These are phyloP conservation scores for Puccinia horiana DNA, from an alignment of 1,284 basidiomycete species.

Conservation along the genomic window DNA sequence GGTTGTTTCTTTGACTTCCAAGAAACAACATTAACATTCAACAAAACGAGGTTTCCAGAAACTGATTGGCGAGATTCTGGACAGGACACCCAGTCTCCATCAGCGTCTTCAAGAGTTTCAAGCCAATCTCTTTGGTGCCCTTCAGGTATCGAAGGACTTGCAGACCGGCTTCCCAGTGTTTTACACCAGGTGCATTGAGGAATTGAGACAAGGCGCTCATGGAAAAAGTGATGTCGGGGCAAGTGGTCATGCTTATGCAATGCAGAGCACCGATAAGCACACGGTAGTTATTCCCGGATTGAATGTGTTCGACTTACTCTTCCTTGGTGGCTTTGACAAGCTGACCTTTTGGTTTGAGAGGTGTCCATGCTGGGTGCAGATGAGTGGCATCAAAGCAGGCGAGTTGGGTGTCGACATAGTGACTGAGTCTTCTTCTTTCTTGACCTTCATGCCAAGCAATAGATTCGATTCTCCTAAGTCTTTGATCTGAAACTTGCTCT, in stretches of 20 bases:
- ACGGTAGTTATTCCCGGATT: neutral
- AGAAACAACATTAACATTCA: too few species aligned
- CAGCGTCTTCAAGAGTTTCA: neutral
- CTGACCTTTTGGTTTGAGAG: too few species aligned
- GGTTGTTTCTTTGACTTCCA: too few species aligned
- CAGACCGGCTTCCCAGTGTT: too few species aligned
- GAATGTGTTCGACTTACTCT: neutral
- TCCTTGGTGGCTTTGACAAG: too few species aligned
- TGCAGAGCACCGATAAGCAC: too few species aligned
- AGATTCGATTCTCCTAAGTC: too few species aligned
- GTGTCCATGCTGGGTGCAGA: neutral
- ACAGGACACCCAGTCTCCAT: neutral
- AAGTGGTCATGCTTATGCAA: too few species aligned
- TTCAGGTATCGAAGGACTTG: neutral
- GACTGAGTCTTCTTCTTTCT: neutral
- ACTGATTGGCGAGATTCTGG: neutral
- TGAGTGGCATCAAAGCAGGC: neutral
- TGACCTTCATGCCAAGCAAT: constrained; percentile 4
- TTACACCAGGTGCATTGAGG: neutral
- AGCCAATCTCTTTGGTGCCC: neutral
- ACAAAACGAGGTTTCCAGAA: neutral
- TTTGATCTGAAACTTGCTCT: neutral
- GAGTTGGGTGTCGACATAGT: neutral
- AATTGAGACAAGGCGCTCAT: neutral
- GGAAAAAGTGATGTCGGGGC: neutral